Evolutionary conservation across 148 eudicot genomes (phyloP).

Genomic region (Persicaria tinctoria): DNA sequence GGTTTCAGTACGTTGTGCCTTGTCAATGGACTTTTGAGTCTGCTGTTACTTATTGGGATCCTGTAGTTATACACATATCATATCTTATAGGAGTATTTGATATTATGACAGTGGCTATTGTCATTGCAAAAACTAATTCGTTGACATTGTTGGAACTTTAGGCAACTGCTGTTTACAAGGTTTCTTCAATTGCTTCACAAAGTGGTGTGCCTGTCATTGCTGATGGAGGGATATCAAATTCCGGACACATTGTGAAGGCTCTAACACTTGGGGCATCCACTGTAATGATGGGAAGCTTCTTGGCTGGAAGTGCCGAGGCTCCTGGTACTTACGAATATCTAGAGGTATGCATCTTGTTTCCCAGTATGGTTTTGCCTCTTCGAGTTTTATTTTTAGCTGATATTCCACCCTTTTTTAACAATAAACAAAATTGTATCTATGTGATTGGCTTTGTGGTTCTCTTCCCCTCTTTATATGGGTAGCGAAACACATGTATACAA

Average conservation of each 20-base stretch:
- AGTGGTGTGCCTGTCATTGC: conserved; percentile 81
- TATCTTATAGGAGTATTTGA: background rate
- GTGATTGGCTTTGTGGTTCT: too few species aligned
- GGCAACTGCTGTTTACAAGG: conserved; percentile 98
- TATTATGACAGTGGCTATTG: background rate
- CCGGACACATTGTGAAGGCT: conserved; percentile 93
- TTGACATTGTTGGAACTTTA: conserved; percentile 13
- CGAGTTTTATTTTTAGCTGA: background rate
- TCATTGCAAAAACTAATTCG: background rate
- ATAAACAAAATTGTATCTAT: too few species aligned
- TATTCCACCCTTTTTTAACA: background rate
- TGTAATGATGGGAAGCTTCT: conserved; percentile 98
- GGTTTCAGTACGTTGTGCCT: background rate
- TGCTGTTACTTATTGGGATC: background rate
- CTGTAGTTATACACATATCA: background rate
- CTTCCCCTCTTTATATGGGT: too few species aligned
- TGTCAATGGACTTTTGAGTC: background rate
- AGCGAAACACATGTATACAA: too few species aligned
- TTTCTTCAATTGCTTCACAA: conserved; percentile 62
- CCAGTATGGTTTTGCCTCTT: too few species aligned
- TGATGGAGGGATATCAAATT: conserved; percentile 94
- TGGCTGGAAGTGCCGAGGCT: conserved; percentile 95
- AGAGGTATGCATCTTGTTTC: conserved; percentile 29
- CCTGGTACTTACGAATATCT: conserved; percentile 66
- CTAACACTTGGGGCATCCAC: conserved; percentile 85